phyloP scores from a whole-genome alignment of 2,329 filamentous ascomycete genomes.

The Calonectria pteridis region DNA sequence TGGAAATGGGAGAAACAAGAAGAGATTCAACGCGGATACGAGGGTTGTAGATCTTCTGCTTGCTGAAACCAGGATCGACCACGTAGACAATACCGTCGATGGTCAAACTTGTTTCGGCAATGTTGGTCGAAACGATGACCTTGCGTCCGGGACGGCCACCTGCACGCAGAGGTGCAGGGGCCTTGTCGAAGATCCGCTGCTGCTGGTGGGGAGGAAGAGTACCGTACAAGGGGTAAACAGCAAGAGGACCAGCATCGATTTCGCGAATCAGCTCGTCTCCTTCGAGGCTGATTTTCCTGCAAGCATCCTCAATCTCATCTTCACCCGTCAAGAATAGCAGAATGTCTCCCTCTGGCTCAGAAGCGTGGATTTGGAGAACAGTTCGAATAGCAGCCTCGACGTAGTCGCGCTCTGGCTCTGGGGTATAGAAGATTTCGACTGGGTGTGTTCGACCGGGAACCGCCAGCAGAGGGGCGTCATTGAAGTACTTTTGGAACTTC shows the following conservation, averaged over 20 bases:
- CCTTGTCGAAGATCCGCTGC: slow-evolving; percentile 93
- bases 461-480: slow-evolving; percentile 90
- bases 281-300: slow-evolving; percentile 90
- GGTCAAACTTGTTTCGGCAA: slow-evolving; percentile 96
- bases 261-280: slow-evolving; percentile 92
- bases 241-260: slow-evolving; percentile 89
- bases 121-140: slow-evolving; percentile 95
- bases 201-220: slow-evolving; percentile 93
- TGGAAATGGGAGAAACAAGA: slow-evolving; percentile 97
- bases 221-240: slow-evolving; percentile 94
- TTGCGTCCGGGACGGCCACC: slow-evolving; percentile 93
- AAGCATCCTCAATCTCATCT: slow-evolving; percentile 98
- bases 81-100: slow-evolving; percentile 99
- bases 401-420: slow-evolving; percentile 95
- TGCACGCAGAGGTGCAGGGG: slow-evolving; percentile 77
- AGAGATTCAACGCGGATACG: slow-evolving; percentile 96
- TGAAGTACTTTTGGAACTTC: slow-evolving; percentile 98
- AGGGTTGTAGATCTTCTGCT: slow-evolving; percentile 99
- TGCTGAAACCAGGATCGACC: slow-evolving; percentile 98
- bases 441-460: slow-evolving; percentile 96
- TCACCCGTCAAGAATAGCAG: slow-evolving; percentile 96
- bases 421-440: slow-evolving; percentile 98
- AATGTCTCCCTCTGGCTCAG: slow-evolving; percentile 92
- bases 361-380: slow-evolving; percentile 95
- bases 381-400: slow-evolving; percentile 95